Base-by-base conservation (phyloP, 2,329 filamentous ascomycete species). In the Immersiporthe knoxdaviesiana region DNA sequence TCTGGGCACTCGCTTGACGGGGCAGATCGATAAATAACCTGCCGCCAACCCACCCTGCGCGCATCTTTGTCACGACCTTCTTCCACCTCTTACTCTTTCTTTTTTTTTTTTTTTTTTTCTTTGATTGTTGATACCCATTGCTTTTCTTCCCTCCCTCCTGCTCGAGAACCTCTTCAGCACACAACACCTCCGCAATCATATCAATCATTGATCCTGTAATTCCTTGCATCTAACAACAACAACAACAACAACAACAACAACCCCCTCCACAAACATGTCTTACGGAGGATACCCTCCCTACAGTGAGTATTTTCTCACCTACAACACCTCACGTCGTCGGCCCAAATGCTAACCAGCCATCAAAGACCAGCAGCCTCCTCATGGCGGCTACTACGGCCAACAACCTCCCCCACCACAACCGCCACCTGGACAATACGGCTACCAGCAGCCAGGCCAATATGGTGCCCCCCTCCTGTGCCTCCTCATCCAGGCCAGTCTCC, bases 261-360 rank as follows among this genome's bases (percentile, higher is more conserved):
- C n/a, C 1, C 50, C 11, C n/a, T 5, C 54, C 0, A n/a, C 64
- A 32, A 59, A 39, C 21, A 80, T 80, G 79, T 79, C 79, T 61
- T 80, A 79, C 68, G 74, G 68, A 65, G 76, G 73, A 44, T 79
- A 80, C 47, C 76, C 76, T 27, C 76, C 78, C 37, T 80, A 79
- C 70, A 76, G 78, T 80, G 72, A 74, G 78, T 77, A 16, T 24
- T 61, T 24, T 39, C 21, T 30, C 24, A 4, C 30, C n/a, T 6
- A 4, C 8, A 30, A 8, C 7, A 18, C 24, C 21, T 47, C 14
- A 21, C 8, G 41, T 32, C n/a, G 8, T 35, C 24, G 21, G 14
- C 35, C n/a, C 58, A 11, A 60, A 27, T 32, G 37, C 70, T 71
- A 27, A 71, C 61, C 3, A 0, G 3, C 21, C 50, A 58, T 61